phyloP scores from a whole-genome alignment of 805 yeast genomes.

The Yamadazyma kitorensis region DNA sequence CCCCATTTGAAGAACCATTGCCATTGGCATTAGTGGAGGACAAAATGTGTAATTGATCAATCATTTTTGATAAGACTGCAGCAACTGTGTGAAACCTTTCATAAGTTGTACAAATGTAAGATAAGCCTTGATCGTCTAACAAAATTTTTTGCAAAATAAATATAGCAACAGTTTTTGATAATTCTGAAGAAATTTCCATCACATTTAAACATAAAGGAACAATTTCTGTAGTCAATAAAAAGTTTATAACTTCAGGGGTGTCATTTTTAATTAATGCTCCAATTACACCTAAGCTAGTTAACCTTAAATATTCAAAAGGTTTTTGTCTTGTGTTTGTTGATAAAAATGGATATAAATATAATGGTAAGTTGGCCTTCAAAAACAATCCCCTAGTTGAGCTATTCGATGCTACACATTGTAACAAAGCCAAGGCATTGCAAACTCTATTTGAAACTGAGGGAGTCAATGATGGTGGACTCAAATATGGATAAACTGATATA shows the following conservation, averaged over 20 bases:
- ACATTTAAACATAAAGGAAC: slow-evolving; percentile 92
- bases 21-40: slow-evolving; percentile 7
- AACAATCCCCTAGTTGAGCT: slow-evolving; percentile 84
- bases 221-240: slow-evolving; percentile 90
- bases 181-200: slow-evolving; percentile 92
- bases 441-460: slow-evolving; percentile 90
- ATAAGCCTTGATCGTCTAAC: slow-evolving; percentile 86
- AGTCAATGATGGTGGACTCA: slow-evolving; percentile 82
- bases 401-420: slow-evolving; percentile 97
- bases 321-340: slow-evolving; percentile 89
- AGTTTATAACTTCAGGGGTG: slow-evolving; percentile 90
- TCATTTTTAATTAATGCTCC: slow-evolving; percentile 97
- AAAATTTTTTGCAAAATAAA: slow-evolving; percentile 92
- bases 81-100: slow-evolving; percentile 95
- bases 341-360: slow-evolving; percentile 89
- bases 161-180: slow-evolving; percentile 94
- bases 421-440: slow-evolving; percentile 89
- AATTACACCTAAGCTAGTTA: slow-evolving; percentile 92
- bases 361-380: slow-evolving; percentile 85
- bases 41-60: slow-evolving; percentile 61
- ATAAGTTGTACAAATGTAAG: slow-evolving; percentile 90
- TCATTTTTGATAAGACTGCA: slow-evolving; percentile 82
- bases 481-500: slow-evolving; percentile 81
- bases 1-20: too few species aligned
- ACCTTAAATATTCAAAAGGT: slow-evolving; percentile 88